Evolutionary conservation across 768 basidiomycete genomes (phyloP).

Genomic region (Rickenella mellea): DNA sequence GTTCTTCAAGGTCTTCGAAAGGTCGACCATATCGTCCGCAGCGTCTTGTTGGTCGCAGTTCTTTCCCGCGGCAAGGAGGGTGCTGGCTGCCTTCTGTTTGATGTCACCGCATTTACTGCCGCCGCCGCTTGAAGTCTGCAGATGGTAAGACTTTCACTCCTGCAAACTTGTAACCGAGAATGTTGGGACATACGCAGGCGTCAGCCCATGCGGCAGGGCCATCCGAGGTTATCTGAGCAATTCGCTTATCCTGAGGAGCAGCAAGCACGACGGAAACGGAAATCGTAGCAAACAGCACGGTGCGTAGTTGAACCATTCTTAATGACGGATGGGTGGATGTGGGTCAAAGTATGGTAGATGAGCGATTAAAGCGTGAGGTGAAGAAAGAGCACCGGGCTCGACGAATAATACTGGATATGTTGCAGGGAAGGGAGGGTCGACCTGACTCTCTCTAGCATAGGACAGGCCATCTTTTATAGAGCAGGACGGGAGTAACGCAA

Average conservation of each 20-base stretch:
- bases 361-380: no score
- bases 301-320: no score
- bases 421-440: no score
- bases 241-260: neutral
- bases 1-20: slow-evolving; percentile 26
- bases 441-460: no score
- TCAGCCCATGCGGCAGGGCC: neutral
- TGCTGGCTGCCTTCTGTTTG: slow-evolving; percentile 6
- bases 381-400: no score
- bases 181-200: neutral
- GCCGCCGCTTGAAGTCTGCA: slow-evolving; percentile 5
- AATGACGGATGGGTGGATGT: no score
- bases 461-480: no score
- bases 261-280: no score
- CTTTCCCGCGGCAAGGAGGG: slow-evolving; percentile 17
- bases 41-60: slow-evolving; percentile 19
- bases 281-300: no score
- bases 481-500: no score
- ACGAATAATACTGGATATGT: no score
- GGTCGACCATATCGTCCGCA: slow-evolving; percentile 15
- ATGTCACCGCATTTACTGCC: slow-evolving; percentile 7
- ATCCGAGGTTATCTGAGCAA: neutral
- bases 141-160: neutral
- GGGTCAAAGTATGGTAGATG: no score
- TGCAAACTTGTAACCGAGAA: neutral